Evolutionary conservation across 2,329 filamentous ascomycete genomes (phyloP), one percentile per base, ranked within the genome.

Genomic region (Colletotrichum filicis): DNA sequence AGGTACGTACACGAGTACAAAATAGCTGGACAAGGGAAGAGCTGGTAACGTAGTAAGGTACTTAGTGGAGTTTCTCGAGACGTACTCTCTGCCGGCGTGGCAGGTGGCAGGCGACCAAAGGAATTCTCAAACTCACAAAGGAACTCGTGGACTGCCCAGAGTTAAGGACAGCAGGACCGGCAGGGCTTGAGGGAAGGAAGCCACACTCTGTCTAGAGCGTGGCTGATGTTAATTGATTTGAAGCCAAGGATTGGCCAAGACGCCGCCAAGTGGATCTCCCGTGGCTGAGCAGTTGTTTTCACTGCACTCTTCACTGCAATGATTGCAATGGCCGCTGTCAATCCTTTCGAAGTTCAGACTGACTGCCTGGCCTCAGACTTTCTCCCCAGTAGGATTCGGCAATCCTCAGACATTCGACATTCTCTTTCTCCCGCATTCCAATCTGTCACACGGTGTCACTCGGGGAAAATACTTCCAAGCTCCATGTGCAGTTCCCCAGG

Each of bases 171-270:
- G 59, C 32, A 64, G 28, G 52, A 68, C n/a, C 58, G 57, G 26
- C 42, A 19, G 37, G 22, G 32, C 58, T 42, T 52, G 64, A 59
- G 42, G 53, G 42, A 60, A 11, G 53, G 42, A 60, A 11, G 49
- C 42, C 57, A 28, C 61, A 11, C 26, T 30, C 8, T 3, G 52
- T 42, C 11, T 35, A 37, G 22, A 32, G 30, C 70, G 56, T 73
- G 66, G 70, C 70, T 70, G 60, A 30, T 61, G 32, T 12, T 0
- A 6, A 7, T 37, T 11, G 8, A 26, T n/a, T 5, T 9, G 16
- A 22, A 35, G 35, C 28, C 8, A 22, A 57, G 35, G 60, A 73
- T 73, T 73, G 70, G 66, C 14, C 49, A 16, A 24, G 9, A 30
- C 24, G 16, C 32, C 28, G 35, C n/a, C 14, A 16, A 26, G 14